These are phyloP conservation scores for Simplicillium aogashimaense DNA, from an alignment of 2,329 filamentous ascomycete species.

Conservation along the genomic window DNA sequence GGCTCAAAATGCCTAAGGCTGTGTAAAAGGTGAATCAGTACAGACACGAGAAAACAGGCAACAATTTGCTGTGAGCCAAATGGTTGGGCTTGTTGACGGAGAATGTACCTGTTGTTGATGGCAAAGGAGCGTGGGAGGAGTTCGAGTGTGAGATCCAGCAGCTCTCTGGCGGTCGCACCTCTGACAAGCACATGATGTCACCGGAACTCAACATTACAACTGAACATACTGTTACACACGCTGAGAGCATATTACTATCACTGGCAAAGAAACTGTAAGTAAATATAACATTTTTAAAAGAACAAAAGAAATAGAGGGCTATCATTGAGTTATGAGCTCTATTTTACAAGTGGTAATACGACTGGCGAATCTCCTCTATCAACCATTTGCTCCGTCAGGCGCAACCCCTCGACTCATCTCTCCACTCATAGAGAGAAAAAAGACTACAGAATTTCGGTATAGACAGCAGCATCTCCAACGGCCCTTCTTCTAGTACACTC, in stretches of 20 bases:
- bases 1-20: no score
- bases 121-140: no score
- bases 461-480: conserved; percentile 32
- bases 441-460: conserved; percentile 32
- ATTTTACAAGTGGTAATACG: conserved; percentile 52
- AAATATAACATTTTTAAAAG: conserved; percentile 10
- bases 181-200: conserved; percentile 1
- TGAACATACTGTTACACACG: neutral
- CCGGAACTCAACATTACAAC: neutral
- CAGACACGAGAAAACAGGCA: no score
- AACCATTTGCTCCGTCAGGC: conserved; percentile 36
- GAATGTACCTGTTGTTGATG: no score
- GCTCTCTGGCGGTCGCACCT: no score
- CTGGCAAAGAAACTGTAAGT: no score
- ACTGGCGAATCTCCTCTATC: conserved; percentile 34
- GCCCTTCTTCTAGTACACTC: conserved; percentile 19
- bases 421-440: conserved; percentile 38
- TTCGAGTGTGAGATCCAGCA: no score
- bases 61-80: no score
- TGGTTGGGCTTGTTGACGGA: no score
- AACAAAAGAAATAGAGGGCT: conserved; percentile 52
- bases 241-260: no score
- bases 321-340: conserved; percentile 52
- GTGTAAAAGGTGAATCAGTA: no score
- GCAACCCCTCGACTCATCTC: conserved; percentile 33